These are phyloP conservation scores for Boletus mariae DNA, from an alignment of 1,284 basidiomycete species.

Conservation along the genomic window DNA sequence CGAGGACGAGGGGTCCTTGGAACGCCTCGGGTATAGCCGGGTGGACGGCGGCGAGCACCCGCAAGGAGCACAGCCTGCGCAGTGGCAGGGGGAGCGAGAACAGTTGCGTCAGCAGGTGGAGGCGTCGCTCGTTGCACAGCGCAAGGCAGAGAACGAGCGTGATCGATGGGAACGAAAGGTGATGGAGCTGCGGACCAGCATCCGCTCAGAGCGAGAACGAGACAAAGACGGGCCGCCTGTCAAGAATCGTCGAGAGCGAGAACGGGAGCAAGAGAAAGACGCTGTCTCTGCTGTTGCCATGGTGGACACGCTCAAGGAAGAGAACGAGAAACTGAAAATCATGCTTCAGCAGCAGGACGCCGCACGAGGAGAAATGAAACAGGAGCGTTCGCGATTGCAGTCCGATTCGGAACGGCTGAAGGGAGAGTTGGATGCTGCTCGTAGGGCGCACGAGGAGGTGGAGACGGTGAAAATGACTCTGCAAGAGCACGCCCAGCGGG, in stretches of 20 bases:
- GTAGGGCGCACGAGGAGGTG: slow-evolving; percentile 7
- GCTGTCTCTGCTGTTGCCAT: not conserved
- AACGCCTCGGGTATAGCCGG: slow-evolving; percentile 21
- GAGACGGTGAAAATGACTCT: slow-evolving; percentile 12
- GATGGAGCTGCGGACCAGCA: slow-evolving; percentile 13
- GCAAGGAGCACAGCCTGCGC: slow-evolving; percentile 1
- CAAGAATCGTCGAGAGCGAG: slow-evolving; percentile 25
- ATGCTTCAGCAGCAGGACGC: slow-evolving; percentile 16
- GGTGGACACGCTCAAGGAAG: slow-evolving; percentile 22
- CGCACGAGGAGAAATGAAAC: slow-evolving; percentile 8
- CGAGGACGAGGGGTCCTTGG: slow-evolving; percentile 19
- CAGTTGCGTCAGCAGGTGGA: slow-evolving; percentile 10
- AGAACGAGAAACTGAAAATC: slow-evolving; percentile 22
- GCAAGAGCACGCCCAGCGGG: slow-evolving; percentile 21
- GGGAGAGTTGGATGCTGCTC: slow-evolving; percentile 11
- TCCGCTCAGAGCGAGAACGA: slow-evolving; percentile 10
- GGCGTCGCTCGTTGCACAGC: slow-evolving; percentile 8
- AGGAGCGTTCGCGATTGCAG: slow-evolving; percentile 4
- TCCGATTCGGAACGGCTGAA: slow-evolving; percentile 10
- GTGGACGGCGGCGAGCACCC: slow-evolving; percentile 4
- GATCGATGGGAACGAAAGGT: slow-evolving; percentile 21
- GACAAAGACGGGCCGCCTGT: slow-evolving; percentile 14
- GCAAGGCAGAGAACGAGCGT: slow-evolving; percentile 19
- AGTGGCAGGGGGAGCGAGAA: slow-evolving; percentile 15
- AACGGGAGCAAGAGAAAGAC: slow-evolving; percentile 19